Conservation (phyloP, 306 rosid genomes). For the Citrullus colocynthis region DNA sequence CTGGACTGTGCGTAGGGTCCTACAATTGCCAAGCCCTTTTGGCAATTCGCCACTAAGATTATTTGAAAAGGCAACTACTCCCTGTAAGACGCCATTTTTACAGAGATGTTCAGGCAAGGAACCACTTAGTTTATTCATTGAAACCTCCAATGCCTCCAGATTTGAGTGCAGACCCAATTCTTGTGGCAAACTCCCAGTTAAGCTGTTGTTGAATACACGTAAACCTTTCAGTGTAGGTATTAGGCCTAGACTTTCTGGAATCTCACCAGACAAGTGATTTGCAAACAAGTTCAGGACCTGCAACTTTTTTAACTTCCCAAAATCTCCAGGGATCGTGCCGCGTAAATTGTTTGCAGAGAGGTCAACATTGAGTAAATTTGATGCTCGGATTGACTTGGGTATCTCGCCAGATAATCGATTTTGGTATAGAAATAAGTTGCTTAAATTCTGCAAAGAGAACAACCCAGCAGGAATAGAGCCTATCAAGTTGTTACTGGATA, state of each 20-base stretch:
- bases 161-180: slow-evolving; percentile 55
- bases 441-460: slow-evolving; percentile 35
- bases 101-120: slow-evolving; percentile 59
- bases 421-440: slow-evolving; percentile 22
- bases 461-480: slow-evolving; percentile 45
- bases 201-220: slow-evolving; percentile 36
- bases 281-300: slow-evolving; percentile 21
- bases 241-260: slow-evolving; percentile 46
- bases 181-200: slow-evolving; percentile 65
- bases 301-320: slow-evolving; percentile 41
- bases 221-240: slow-evolving; percentile 26
- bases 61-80: slow-evolving; percentile 46
- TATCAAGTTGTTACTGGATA: slow-evolving; percentile 35
- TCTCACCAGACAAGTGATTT: slow-evolving; percentile 46
- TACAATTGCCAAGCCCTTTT: slow-evolving; percentile 41
- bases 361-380: slow-evolving; percentile 31
- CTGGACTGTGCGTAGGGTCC: slow-evolving; percentile 27
- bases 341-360: slow-evolving; percentile 46
- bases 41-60: slow-evolving; percentile 46
- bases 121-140: slow-evolving; percentile 46
- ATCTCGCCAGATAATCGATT: slow-evolving; percentile 50
- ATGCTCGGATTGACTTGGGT: slow-evolving; percentile 33
- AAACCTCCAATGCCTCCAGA: slow-evolving; percentile 49
- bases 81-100: slow-evolving; percentile 34
- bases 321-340: slow-evolving; percentile 42